Conservation (phyloP, 1,284 basidiomycete species). For the Bjerkandera adusta region DNA sequence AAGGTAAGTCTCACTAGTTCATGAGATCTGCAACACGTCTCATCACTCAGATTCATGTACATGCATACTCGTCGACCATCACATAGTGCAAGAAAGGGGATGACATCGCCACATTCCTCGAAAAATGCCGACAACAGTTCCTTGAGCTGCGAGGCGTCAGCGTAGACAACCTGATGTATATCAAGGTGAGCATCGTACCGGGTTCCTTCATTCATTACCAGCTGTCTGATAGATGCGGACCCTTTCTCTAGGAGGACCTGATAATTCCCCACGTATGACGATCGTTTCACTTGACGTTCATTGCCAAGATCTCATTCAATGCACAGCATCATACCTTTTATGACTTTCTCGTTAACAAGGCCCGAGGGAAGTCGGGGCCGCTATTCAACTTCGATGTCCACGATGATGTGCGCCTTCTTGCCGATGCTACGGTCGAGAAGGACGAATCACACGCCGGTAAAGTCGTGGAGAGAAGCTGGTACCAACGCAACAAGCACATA, state of each 20-base stretch:
- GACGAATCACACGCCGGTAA: conserved; percentile 99
- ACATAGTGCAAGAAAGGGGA: conserved; percentile 97
- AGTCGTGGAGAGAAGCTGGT: conserved; percentile 95
- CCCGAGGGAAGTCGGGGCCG: conserved; percentile 96
- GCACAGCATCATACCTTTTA: conserved; percentile 96
- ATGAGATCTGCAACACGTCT: conserved; percentile 17
- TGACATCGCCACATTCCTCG: conserved; percentile 83
- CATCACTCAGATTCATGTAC: conserved; percentile 27
- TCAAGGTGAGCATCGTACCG: conserved; percentile 68
- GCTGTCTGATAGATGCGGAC: no score
- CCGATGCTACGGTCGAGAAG: conserved; percentile 95
- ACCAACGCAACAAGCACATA: conserved; percentile 96
- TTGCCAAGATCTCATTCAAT: background rate
- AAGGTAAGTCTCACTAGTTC: conserved; percentile 50
- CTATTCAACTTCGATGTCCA: conserved; percentile 99
- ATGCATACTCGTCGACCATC: conserved; percentile 5
- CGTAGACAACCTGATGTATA: conserved; percentile 97
- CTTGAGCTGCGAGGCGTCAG: conserved; percentile 87
- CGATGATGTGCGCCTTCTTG: conserved; percentile 94
- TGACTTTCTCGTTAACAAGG: conserved; percentile 98
- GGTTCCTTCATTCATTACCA: background rate
- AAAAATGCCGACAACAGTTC: conserved; percentile 91
- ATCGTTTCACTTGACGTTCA: background rate
- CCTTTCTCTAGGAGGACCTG: conserved; percentile 76
- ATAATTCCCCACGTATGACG: conserved; percentile 86